These are phyloP conservation scores for Phoma herbarum DNA, from an alignment of 2,329 filamentous ascomycete species.

Conservation along the genomic window DNA sequence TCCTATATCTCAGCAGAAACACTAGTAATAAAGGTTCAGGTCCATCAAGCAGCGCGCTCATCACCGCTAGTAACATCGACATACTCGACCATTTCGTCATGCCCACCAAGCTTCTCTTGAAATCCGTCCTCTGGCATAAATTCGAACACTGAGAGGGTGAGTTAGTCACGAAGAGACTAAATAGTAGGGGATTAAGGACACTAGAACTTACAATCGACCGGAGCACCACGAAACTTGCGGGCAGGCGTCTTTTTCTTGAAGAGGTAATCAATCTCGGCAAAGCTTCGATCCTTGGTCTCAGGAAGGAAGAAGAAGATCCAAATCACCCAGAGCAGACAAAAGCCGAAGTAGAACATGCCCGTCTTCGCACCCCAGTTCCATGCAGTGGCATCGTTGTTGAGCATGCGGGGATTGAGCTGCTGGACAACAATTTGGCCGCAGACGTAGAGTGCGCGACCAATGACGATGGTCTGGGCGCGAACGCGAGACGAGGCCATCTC, in stretches of 20 bases:
- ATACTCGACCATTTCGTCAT: background rate
- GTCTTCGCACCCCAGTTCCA: background rate
- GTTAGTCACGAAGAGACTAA: background rate
- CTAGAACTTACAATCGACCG: background rate
- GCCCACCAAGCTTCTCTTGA: background rate
- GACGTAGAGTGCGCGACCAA: conserved; percentile 72
- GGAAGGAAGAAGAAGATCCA: background rate
- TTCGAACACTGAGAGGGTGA: background rate
- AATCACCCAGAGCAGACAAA: background rate
- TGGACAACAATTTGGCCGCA: conserved; percentile 73
- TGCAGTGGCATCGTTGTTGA: conserved; percentile 54
- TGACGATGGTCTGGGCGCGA: conserved; percentile 48
- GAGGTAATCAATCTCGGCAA: background rate
- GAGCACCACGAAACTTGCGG: background rate
- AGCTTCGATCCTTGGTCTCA: background rate
- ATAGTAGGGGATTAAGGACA: background rate
- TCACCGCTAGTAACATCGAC: background rate
- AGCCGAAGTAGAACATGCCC: background rate
- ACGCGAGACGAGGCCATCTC: background rate
- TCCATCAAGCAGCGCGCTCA: background rate
- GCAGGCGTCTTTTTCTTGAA: background rate
- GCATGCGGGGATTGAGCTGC: conserved; percentile 71
- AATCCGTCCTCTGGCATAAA: background rate
- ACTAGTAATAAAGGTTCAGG: background rate
- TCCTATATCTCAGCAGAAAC: background rate